These are phyloP conservation scores for Alternaria sp. DNA, from an alignment of 2,329 filamentous ascomycete genomes.

Conservation along the genomic window DNA sequence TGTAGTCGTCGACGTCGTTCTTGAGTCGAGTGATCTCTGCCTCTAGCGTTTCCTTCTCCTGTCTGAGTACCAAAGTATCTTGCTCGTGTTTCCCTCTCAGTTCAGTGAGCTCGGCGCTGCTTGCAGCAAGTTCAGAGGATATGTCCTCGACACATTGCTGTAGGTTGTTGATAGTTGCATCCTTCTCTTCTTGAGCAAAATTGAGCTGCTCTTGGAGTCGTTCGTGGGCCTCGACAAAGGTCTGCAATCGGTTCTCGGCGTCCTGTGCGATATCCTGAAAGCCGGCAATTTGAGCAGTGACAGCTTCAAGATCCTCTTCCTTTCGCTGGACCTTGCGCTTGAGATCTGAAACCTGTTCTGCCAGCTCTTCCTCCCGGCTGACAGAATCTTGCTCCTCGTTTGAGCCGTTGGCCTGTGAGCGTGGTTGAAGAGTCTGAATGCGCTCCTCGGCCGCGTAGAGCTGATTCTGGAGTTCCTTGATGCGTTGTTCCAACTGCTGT, in stretches of 20 bases:
- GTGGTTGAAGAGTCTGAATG: constrained; percentile 80
- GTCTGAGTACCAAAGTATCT: constrained; percentile 72
- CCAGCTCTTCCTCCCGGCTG: constrained; percentile 78
- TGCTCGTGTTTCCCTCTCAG: constrained; percentile 84
- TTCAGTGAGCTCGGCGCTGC: constrained; percentile 81
- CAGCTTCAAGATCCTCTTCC: constrained; percentile 79
- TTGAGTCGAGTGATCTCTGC: constrained; percentile 81
- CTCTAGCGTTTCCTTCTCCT: constrained; percentile 82
- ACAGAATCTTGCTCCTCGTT: constrained; percentile 63
- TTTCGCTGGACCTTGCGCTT: constrained; percentile 86
- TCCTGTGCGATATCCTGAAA: constrained; percentile 88
- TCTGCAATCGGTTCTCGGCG: constrained; percentile 86
- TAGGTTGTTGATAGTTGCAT: constrained; percentile 79
- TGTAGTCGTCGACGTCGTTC: constrained; percentile 81
- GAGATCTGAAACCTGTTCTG: constrained; percentile 82
- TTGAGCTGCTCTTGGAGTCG: constrained; percentile 79
- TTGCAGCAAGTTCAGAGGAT: constrained; percentile 78
- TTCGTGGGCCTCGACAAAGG: constrained; percentile 80
- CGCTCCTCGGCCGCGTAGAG: constrained; percentile 90
- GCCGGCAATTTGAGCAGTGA: constrained; percentile 81
- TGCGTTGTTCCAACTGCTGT: constrained; percentile 86
- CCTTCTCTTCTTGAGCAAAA: constrained; percentile 75
- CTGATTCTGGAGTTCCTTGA: constrained; percentile 88
- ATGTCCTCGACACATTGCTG: constrained; percentile 85
- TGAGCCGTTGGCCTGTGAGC: constrained; percentile 64